A percentile compares a stretch with the other conserved stretches of the same genome.
These are phyloP conservation scores for Monosporozyma siamensis DNA, from an alignment of 805 yeast species.

Conservation along the genomic window DNA sequence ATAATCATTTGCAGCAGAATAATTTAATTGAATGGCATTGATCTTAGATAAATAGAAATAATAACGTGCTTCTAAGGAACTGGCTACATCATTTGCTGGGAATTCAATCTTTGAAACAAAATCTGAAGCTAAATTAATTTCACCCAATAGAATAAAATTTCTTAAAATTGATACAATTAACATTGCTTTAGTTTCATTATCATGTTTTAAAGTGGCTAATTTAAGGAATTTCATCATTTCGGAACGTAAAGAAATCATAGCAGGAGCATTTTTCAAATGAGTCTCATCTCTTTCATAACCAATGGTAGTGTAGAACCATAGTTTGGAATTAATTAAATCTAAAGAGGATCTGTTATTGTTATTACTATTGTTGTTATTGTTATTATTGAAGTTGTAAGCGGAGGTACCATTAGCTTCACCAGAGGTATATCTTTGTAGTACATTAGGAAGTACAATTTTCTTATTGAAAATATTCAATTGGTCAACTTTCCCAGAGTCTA, in stretches of 20 bases:
- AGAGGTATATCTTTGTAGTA: conserved; percentile 43
- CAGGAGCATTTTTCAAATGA: conserved; percentile 6
- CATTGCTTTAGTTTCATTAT: conserved; percentile 82
- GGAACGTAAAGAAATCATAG: conserved; percentile 42
- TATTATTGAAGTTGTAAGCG: too few species aligned
- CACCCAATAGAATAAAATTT: conserved; percentile 67
- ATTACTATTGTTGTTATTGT: background rate
- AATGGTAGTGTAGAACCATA: conserved; percentile 86
- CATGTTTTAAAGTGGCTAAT: conserved; percentile 86
- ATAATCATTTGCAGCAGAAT: conserved; percentile 81
- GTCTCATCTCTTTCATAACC: conserved; percentile 48
- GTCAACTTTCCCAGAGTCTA: conserved; percentile 48
- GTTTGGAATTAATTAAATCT: conserved; percentile 79
- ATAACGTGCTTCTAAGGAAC: conserved; percentile 85
- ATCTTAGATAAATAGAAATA: conserved; percentile 86
- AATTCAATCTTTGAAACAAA: conserved; percentile 82
- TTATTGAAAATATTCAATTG: conserved; percentile 46
- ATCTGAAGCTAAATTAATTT: conserved; percentile 79
- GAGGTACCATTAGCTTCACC: background rate
- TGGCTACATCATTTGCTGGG: conserved; percentile 67
- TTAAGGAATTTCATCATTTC: conserved; percentile 66
- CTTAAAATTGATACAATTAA: conserved; percentile 79
- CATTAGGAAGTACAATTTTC: conserved; percentile 39
- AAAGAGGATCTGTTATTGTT: conserved; percentile 56
- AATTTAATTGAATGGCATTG: conserved; percentile 84